Percentiles rank a stretch among this genome's conserved stretches.
These are phyloP conservation scores for Suillus tomentosus DNA, from an alignment of 768 basidiomycete genomes.

Conservation along the genomic window DNA sequence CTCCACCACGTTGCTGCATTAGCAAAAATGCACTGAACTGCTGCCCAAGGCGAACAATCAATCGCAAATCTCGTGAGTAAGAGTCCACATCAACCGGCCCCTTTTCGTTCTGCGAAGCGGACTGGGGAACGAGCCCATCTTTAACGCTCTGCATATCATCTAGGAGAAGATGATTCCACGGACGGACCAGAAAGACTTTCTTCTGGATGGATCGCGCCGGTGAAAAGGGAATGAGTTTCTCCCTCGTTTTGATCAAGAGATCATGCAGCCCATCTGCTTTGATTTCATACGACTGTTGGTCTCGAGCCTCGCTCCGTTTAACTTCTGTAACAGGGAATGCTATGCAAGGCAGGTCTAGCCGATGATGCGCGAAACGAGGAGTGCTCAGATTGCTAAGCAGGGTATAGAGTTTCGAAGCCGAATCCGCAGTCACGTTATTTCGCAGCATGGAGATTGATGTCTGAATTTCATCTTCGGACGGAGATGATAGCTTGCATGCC, in stretches of 20 bases:
- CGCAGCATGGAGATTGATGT: background rate
- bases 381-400: background rate
- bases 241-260: background rate
- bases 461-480: background rate
- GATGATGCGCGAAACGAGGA: background rate
- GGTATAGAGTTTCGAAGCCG: background rate
- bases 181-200: background rate
- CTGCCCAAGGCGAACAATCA: constrained; percentile 5
- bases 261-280: background rate
- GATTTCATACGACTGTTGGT: background rate
- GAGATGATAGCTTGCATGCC: background rate
- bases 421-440: background rate
- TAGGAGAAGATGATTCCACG: background rate
- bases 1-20: background rate
- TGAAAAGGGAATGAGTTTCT: background rate
- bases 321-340: background rate
- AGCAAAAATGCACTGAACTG: background rate
- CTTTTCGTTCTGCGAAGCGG: background rate
- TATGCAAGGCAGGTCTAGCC: background rate
- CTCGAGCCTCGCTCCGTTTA: background rate
- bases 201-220: background rate
- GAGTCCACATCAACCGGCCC: background rate
- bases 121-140: background rate
- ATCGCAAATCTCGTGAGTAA: background rate
- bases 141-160: background rate